phyloP scores from a whole-genome alignment of 495 filamentous ascomycete species.

The Chaetomium tenue region DNA sequence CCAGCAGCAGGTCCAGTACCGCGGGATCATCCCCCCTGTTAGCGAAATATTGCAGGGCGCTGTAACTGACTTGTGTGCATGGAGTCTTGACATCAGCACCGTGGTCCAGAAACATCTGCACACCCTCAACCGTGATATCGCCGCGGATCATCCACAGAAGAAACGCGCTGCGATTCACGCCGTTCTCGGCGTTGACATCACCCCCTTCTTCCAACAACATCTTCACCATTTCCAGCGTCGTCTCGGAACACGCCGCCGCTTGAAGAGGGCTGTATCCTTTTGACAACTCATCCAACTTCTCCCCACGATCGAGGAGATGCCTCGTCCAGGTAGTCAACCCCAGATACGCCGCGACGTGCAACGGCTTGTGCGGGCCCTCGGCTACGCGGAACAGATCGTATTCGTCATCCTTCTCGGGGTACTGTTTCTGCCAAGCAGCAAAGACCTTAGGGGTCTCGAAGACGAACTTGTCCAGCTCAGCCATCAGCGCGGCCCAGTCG shows the following conservation, averaged over 20 bases:
- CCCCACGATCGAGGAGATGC: constrained; percentile 23
- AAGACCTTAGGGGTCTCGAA: constrained; percentile 19
- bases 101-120: constrained; percentile 15
- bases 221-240: constrained; percentile 44
- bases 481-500: constrained; percentile 25
- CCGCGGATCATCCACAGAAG: constrained; percentile 4
- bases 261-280: constrained; percentile 46
- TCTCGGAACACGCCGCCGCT: constrained; percentile 49
- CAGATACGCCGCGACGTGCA: constrained; percentile 26
- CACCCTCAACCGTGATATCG: not conserved
- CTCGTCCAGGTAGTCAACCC: constrained; percentile 21
- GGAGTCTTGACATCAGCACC: constrained; percentile 15
- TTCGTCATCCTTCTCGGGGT: not conserved
- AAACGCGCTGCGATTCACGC: not conserved
- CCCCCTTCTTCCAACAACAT: constrained; percentile 51
- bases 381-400: not conserved
- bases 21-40: constrained; percentile 8
- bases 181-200: constrained; percentile 39
- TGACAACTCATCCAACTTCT: constrained; percentile 21
- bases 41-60: constrained; percentile 20
- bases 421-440: constrained; percentile 24
- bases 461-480: constrained; percentile 27
- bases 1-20: constrained; percentile 21
- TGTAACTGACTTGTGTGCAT: not conserved
- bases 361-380: constrained; percentile 10